phyloP scores from a whole-genome alignment of 1,139 yeast genomes.

The Debaryomycetaceae sp. region DNA sequence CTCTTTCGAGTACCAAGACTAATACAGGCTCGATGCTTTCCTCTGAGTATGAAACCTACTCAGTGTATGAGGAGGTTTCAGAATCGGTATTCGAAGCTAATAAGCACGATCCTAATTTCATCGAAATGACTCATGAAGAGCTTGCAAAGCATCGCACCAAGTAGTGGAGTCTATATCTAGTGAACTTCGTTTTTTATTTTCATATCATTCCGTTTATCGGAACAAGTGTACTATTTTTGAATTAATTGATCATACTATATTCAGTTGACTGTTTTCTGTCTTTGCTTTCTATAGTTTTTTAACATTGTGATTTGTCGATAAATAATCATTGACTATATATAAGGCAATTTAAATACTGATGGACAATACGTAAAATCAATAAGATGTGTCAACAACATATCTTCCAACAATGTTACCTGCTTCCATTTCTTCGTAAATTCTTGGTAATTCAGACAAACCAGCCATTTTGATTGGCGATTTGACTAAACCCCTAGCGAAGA shows the following conservation, averaged over 20 bases:
- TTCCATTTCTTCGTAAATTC: conserved; percentile 64
- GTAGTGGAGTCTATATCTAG: not conserved
- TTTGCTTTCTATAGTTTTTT: too few relatives aligned
- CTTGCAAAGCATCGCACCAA: conserved; percentile 19
- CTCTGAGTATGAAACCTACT: conserved; percentile 30
- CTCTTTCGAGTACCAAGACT: not conserved
- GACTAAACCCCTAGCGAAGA: conserved; percentile 67
- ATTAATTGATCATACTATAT: too few relatives aligned
- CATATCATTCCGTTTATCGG: not conserved
- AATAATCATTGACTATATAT: too few relatives aligned
- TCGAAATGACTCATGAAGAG: conserved; percentile 41
- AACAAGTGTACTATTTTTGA: not conserved
- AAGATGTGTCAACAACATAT: conserved; percentile 55
- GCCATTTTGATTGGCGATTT: conserved; percentile 65
- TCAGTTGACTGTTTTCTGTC: too few relatives aligned
- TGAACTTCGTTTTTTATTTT: too few relatives aligned
- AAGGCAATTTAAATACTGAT: too few relatives aligned
- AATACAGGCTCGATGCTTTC: not conserved
- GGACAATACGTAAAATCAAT: not conserved
- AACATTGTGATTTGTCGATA: too few relatives aligned
- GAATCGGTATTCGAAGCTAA: conserved; percentile 45
- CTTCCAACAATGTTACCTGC: conserved; percentile 72
- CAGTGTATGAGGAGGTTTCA: conserved; percentile 51
- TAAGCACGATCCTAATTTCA: conserved; percentile 47
- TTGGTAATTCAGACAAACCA: conserved; percentile 57